phyloP scores from a whole-genome alignment of 2,329 filamentous ascomycete species.

The Exophiala sp. region DNA sequence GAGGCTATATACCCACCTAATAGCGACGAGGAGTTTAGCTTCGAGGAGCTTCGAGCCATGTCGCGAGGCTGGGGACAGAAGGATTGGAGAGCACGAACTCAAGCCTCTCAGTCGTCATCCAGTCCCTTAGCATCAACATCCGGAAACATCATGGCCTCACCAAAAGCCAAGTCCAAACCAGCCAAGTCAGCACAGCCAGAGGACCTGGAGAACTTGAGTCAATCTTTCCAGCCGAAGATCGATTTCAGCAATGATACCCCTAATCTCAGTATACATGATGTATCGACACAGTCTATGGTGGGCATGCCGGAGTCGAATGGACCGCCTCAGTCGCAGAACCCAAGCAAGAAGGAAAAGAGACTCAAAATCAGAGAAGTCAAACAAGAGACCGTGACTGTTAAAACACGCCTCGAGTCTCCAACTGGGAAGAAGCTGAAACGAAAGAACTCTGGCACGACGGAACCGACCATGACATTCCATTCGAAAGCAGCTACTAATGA shows the following conservation, averaged over 20 bases:
- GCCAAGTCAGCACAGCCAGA: slow-evolving; percentile 29
- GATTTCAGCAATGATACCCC: slow-evolving; percentile 10
- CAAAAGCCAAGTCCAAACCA: slow-evolving; percentile 8
- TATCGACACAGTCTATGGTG: slow-evolving; percentile 26
- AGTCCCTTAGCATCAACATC: slow-evolving; percentile 5
- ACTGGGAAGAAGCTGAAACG: slow-evolving; percentile 76
- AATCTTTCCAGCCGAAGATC: slow-evolving; percentile 20
- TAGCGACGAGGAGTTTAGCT: slow-evolving; percentile 70
- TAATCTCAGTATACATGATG: slow-evolving; percentile 19
- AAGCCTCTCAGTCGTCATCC: background rate
- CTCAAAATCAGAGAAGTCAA: slow-evolving; percentile 80
- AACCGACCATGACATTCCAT: slow-evolving; percentile 98
- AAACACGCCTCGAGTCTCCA: slow-evolving; percentile 87
- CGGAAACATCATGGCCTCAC: slow-evolving; percentile 6
- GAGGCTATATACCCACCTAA: slow-evolving; percentile 77
- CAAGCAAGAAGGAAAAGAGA: slow-evolving; percentile 52
- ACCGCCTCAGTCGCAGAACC: slow-evolving; percentile 17
- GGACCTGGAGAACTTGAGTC: slow-evolving; percentile 28
- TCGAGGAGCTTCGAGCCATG: slow-evolving; percentile 82
- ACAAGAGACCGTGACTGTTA: slow-evolving; percentile 84
- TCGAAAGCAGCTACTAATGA: slow-evolving; percentile 93
- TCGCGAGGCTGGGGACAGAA: slow-evolving; percentile 61
- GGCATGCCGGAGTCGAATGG: slow-evolving; percentile 25
- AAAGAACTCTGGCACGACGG: slow-evolving; percentile 55
- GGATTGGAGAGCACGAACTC: slow-evolving; percentile 44